These are phyloP conservation scores for Metschnikowia gelsemii DNA, from an alignment of 805 yeast genomes.

Conservation along the genomic window DNA sequence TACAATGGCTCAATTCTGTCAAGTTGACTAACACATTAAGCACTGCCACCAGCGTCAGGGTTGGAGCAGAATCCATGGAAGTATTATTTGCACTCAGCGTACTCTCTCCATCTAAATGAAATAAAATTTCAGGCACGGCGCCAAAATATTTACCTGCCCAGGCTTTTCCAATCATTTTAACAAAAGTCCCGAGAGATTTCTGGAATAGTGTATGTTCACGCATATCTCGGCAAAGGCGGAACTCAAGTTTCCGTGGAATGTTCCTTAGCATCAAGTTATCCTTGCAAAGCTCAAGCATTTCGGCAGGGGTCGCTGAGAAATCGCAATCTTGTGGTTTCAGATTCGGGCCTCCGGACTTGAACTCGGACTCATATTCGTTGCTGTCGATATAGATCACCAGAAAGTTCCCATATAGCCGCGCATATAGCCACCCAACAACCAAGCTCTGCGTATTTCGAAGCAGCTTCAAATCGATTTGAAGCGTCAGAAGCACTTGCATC, in stretches of 20 bases:
- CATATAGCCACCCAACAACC: constrained; percentile 10
- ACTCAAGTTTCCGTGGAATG: constrained; percentile 10
- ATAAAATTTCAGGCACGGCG: constrained; percentile 21
- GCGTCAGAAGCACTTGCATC: not conserved
- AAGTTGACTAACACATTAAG: constrained; percentile 29
- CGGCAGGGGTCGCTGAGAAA: constrained; percentile 11
- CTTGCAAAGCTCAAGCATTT: constrained; percentile 4
- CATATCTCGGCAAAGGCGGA: constrained; percentile 9
- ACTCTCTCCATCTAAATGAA: constrained; percentile 31
- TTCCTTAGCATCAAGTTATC: constrained; percentile 11
- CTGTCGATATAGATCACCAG: constrained; percentile 14
- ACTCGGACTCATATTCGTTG: no score
- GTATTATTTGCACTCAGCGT: no score
- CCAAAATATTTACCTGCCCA: constrained; percentile 11
- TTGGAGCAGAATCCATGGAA: constrained; percentile 32
- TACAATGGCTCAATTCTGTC: constrained; percentile 19
- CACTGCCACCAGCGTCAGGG: constrained; percentile 30
- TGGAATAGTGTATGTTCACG: constrained; percentile 18
- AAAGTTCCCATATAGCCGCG: constrained; percentile 9
- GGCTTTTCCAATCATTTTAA: constrained; percentile 10
- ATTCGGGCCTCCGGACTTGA: no score
- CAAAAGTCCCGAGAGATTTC: constrained; percentile 16
- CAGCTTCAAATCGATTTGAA: not conserved
- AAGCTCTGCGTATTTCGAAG: not conserved
- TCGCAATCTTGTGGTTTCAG: constrained; percentile 9